phyloP scores from a whole-genome alignment of 225 moss, liverwort and hornwort species.

The Pseudoscleropodium purum region DNA sequence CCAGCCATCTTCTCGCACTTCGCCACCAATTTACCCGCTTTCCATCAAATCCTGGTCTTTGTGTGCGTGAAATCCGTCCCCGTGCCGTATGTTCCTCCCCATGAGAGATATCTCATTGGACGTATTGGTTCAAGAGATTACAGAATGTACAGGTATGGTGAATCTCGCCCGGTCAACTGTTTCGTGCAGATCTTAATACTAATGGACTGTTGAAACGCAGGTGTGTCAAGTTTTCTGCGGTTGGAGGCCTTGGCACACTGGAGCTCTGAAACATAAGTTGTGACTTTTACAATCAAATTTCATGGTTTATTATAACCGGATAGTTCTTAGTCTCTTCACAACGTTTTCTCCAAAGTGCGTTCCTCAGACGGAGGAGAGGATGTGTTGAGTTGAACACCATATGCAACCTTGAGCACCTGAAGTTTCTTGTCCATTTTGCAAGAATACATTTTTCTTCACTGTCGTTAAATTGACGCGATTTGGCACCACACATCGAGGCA shows the following conservation, averaged over 20 bases:
- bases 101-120: constrained; percentile 46
- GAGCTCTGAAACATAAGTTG: not conserved
- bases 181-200: not conserved
- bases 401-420: not conserved
- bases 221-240: not conserved
- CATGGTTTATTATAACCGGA: not conserved
- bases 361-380: no score
- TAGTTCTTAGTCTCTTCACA: not conserved
- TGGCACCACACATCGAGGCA: not conserved
- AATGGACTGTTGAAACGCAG: not conserved
- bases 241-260: not conserved
- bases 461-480: not conserved
- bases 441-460: not conserved
- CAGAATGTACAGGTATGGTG: constrained; percentile 41
- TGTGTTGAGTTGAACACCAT: not conserved
- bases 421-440: not conserved
- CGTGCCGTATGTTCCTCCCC: constrained; percentile 29
- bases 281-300: no score
- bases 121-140: constrained; percentile 31
- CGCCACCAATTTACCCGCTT: constrained; percentile 44
- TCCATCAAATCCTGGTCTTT: constrained; percentile 38
- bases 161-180: not conserved
- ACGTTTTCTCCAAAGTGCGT: not conserved
- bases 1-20: constrained; percentile 55
- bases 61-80: constrained; percentile 51